These are phyloP conservation scores for Posidonia oceanica DNA, from an alignment of 116 monocot genomes.

Conservation along the genomic window DNA sequence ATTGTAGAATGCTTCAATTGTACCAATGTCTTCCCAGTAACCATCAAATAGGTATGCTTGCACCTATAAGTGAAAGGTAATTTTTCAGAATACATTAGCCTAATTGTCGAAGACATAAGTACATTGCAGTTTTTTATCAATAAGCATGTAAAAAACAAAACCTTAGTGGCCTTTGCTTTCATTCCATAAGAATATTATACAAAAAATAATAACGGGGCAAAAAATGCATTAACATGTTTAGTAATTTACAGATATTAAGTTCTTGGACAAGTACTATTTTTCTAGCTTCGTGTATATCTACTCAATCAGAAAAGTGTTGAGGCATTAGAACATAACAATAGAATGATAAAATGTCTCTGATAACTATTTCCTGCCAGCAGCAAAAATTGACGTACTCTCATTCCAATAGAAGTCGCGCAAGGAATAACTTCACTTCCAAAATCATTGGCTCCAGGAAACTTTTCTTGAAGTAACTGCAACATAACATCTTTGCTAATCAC, in stretches of 20 bases:
- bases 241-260: too few relatives aligned
- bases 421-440: slow-evolving; percentile 99
- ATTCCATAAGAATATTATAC: too few relatives aligned
- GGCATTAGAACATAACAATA: neutral
- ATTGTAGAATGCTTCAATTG: slow-evolving; percentile 98
- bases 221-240: too few relatives aligned
- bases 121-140: too few relatives aligned
- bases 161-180: too few relatives aligned
- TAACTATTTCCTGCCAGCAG: too few relatives aligned
- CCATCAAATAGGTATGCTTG: slow-evolving; percentile 96
- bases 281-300: too few relatives aligned
- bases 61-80: slow-evolving; percentile 29
- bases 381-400: slow-evolving; percentile 52
- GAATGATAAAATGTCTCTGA: neutral
- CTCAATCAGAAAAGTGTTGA: too few relatives aligned
- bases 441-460: slow-evolving; percentile 87
- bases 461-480: slow-evolving; percentile 68
- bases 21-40: slow-evolving; percentile 99
- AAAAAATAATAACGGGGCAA: too few relatives aligned
- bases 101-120: too few relatives aligned
- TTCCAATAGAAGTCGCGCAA: slow-evolving; percentile 71
- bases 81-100: neutral
- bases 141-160: neutral
- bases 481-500: slow-evolving; percentile 91
- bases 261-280: too few relatives aligned